Evolutionary conservation across 1,284 basidiomycete genomes (phyloP).

Genomic region (Phlebopus sp.): DNA sequence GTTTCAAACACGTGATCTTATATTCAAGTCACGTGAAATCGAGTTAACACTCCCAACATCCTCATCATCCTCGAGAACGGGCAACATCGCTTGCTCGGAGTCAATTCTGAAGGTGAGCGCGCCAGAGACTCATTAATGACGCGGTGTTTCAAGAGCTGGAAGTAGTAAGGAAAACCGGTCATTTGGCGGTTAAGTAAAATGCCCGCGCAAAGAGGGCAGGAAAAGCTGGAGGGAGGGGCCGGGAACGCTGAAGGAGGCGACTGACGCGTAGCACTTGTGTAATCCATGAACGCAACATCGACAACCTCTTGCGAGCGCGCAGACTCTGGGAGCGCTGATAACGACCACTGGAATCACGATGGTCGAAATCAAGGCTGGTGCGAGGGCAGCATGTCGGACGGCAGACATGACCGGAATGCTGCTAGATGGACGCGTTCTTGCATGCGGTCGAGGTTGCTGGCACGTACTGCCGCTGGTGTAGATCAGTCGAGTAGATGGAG

Average conservation of each 20-base stretch:
- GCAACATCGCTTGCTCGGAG: background rate
- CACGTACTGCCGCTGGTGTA: slow-evolving; percentile 4
- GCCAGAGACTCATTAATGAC: too few relatives aligned
- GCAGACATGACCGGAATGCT: background rate
- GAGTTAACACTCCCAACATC: slow-evolving; percentile 8
- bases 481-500: slow-evolving; percentile 2
- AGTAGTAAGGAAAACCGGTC: slow-evolving; percentile 4
- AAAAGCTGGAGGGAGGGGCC: slow-evolving; percentile 7
- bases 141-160: background rate
- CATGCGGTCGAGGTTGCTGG: slow-evolving; percentile 10
- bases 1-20: slow-evolving; percentile 21
- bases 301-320: slow-evolving; percentile 3
- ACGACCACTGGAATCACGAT: slow-evolving; percentile 6
- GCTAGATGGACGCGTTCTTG: background rate
- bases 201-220: too few relatives aligned
- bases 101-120: too few relatives aligned
- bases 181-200: background rate
- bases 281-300: slow-evolving; percentile 3
- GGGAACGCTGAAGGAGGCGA: slow-evolving; percentile 5
- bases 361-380: slow-evolving; percentile 13
- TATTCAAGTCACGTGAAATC: slow-evolving; percentile 24
- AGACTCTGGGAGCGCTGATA: background rate
- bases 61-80: slow-evolving; percentile 5
- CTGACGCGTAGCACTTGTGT: slow-evolving; percentile 1
- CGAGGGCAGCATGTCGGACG: background rate